Conservation (phyloP, 2,329 filamentous ascomycete species). For the Hortaea sp. region DNA sequence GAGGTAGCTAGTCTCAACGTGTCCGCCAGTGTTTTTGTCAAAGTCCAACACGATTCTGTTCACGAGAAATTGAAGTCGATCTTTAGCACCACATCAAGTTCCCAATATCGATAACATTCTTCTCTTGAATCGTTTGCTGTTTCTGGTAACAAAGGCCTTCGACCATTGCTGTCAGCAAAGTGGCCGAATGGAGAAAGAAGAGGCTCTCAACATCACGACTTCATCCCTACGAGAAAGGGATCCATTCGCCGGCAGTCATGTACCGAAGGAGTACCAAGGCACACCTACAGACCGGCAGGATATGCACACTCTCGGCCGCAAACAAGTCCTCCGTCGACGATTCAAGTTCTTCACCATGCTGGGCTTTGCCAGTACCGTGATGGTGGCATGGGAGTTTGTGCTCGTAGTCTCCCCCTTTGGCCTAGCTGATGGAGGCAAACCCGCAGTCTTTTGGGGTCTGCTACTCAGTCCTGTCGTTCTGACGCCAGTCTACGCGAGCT, state of each 20-base stretch:
- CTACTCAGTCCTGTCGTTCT: constrained; percentile 4
- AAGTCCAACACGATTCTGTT: no score
- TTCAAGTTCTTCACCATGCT: constrained; percentile 8
- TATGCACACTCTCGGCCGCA: constrained; percentile 6
- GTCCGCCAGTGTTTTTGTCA: no score
- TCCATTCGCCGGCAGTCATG: background rate
- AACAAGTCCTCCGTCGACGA: background rate
- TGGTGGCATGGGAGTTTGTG: constrained; percentile 16
- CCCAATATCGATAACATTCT: no score
- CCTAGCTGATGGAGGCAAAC: constrained; percentile 14
- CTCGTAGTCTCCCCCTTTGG: constrained; percentile 10
- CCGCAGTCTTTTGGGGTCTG: constrained; percentile 14
- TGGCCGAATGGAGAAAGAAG: no score
- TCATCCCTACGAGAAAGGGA: no score
- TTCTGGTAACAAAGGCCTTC: no score
- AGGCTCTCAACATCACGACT: no score
- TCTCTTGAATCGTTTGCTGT: no score
- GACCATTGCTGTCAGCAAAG: no score
- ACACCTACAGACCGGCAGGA: constrained; percentile 3
- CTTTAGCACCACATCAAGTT: no score
- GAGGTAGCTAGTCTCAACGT: no score
- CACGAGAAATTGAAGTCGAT: no score
- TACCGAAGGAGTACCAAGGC: constrained; percentile 1
- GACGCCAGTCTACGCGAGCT: constrained; percentile 11
- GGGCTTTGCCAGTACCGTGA: constrained; percentile 22